Percentiles rank a stretch among this genome's conserved stretches.
Conservation (phyloP, 768 basidiomycete genomes). For the Scleroderma bovista region DNA sequence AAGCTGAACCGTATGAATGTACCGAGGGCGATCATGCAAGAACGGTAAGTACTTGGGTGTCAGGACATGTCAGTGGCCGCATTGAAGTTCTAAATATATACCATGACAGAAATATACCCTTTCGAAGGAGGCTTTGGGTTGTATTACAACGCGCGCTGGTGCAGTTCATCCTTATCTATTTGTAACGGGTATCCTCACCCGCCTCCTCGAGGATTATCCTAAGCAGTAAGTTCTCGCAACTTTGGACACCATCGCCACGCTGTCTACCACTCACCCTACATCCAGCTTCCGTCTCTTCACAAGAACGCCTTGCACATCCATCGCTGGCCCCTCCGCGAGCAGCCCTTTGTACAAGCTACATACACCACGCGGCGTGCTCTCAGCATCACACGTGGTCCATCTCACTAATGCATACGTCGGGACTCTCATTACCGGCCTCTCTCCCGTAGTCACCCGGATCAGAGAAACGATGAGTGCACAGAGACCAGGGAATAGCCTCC, state of each 20-base stretch:
- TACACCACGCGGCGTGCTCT: slow-evolving; percentile 39
- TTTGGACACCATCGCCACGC: slow-evolving; percentile 3
- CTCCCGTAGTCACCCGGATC: slow-evolving; percentile 23
- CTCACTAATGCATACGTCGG: slow-evolving; percentile 53
- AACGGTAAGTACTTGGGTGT: slow-evolving; percentile 26
- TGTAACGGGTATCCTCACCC: slow-evolving; percentile 52
- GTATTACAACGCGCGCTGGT: slow-evolving; percentile 49
- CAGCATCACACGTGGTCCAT: slow-evolving; percentile 41
- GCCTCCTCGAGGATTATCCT: slow-evolving; percentile 46
- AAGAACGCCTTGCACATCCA: slow-evolving; percentile 35
- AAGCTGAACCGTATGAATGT: slow-evolving; percentile 27
- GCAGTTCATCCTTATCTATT: slow-evolving; percentile 68
- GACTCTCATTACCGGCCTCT: slow-evolving; percentile 39
- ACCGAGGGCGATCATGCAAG: slow-evolving; percentile 30
- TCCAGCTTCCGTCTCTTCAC: slow-evolving; percentile 39
- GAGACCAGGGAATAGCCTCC: slow-evolving; percentile 39
- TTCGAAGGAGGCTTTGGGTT: slow-evolving; percentile 40
- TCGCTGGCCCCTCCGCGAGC: slow-evolving; percentile 22
- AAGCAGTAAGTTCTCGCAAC: slow-evolving; percentile 25
- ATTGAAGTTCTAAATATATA: not conserved
- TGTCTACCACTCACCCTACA: not conserved
- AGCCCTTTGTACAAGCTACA: slow-evolving; percentile 32
- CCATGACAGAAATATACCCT: slow-evolving; percentile 45
- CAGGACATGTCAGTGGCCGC: too few relatives aligned
- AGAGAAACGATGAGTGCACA: slow-evolving; percentile 65